Conservation (phyloP, 2,329 filamentous ascomycete genomes). For the Hymenoscyphus repandus region DNA sequence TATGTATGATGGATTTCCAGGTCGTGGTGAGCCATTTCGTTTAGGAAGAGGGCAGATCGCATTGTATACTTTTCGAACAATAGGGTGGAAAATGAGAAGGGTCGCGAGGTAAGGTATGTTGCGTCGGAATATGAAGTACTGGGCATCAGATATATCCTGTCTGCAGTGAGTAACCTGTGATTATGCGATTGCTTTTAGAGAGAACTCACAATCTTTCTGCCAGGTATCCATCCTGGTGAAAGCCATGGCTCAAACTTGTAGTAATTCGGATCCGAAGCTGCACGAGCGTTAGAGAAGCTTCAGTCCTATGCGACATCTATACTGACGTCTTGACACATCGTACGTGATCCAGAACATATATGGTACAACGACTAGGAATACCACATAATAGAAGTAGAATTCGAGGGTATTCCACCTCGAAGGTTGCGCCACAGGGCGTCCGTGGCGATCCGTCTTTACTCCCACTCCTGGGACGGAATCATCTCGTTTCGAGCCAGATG, state of each 20-base stretch:
- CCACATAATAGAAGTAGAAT: slow-evolving; percentile 74
- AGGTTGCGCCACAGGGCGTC: slow-evolving; percentile 45
- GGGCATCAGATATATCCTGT: slow-evolving; percentile 81
- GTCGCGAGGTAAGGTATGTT: slow-evolving; percentile 78
- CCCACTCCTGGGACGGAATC: slow-evolving; percentile 25
- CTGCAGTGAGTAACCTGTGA: slow-evolving; percentile 10
- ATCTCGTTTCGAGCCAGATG: slow-evolving; percentile 29
- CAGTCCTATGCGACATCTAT: slow-evolving; percentile 1
- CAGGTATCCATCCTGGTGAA: slow-evolving; percentile 83
- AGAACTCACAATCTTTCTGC: slow-evolving; percentile 71
- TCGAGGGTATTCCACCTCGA: slow-evolving; percentile 83
- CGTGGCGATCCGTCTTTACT: slow-evolving; percentile 35
- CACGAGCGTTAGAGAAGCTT: slow-evolving; percentile 13
- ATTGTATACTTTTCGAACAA: slow-evolving; percentile 71
- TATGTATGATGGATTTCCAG: slow-evolving; percentile 34
- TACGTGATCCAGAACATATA: slow-evolving; percentile 90
- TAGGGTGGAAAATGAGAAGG: slow-evolving; percentile 72
- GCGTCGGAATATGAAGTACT: slow-evolving; percentile 78
- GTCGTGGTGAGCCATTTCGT: slow-evolving; percentile 23
- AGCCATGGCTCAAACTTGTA: slow-evolving; percentile 65
- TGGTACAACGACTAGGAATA: slow-evolving; percentile 63
- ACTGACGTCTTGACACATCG: slow-evolving; percentile 74
- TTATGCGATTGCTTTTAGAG: not conserved
- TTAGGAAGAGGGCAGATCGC: slow-evolving; percentile 24
- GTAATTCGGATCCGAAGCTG: slow-evolving; percentile 80